phyloP scores from a whole-genome alignment of 2,329 filamentous ascomycete genomes.

The Penicillium janthinellum region DNA sequence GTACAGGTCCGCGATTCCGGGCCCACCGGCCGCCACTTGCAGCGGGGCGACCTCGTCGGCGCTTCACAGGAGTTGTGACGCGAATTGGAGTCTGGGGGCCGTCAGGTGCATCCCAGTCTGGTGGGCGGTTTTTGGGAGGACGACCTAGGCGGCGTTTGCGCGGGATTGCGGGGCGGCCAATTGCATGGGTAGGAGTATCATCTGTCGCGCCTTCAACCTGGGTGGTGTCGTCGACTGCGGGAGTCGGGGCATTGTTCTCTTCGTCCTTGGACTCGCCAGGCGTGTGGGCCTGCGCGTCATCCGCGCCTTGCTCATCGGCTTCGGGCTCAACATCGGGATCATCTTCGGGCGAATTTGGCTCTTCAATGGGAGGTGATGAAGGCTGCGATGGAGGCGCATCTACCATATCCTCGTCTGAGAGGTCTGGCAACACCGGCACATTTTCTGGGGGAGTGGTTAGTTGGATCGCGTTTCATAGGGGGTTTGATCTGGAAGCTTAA shows the following conservation, averaged over 20 bases:
- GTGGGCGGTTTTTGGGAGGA: conserved; percentile 79
- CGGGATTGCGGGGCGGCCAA: conserved; percentile 58
- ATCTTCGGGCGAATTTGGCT: conserved; percentile 24
- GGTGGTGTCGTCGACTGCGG: conserved; percentile 44
- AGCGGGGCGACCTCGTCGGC: conserved; percentile 60
- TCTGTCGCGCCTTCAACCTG: conserved; percentile 47
- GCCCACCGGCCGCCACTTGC: conserved; percentile 69
- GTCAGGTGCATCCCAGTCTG: conserved; percentile 70
- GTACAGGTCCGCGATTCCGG: conserved; percentile 70
- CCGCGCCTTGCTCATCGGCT: conserved; percentile 25
- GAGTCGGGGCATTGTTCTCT: conserved; percentile 44
- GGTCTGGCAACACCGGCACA: conserved; percentile 44
- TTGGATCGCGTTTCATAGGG: conserved; percentile 19
- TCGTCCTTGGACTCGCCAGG: conserved; percentile 38
- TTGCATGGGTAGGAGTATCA: conserved; percentile 55
- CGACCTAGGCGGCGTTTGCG: conserved; percentile 77
- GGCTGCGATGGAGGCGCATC: conserved; percentile 28
- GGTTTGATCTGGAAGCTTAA: not conserved
- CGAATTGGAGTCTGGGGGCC: conserved; percentile 48
- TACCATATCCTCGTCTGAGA: conserved; percentile 47
- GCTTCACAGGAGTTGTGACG: conserved; percentile 54
- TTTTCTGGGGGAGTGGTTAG: conserved; percentile 40
- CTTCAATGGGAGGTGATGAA: conserved; percentile 27
- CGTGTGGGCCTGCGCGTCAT: conserved; percentile 32
- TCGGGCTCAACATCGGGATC: conserved; percentile 23